These are phyloP conservation scores for Ceratobasidium sp. DNA, from an alignment of 1,284 basidiomycete genomes.

Conservation along the genomic window DNA sequence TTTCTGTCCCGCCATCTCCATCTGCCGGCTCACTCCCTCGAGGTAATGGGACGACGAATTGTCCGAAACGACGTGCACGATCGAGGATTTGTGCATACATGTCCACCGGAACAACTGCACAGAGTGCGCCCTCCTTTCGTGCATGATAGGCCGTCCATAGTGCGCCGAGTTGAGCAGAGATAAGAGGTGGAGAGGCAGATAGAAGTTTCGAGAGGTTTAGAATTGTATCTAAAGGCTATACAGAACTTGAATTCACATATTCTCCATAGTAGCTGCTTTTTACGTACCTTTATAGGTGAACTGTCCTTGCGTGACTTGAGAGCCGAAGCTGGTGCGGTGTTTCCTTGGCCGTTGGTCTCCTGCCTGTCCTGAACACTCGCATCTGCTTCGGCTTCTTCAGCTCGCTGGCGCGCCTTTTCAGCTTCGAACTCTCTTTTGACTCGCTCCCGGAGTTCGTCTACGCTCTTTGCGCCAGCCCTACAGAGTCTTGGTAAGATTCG, in stretches of 20 bases:
- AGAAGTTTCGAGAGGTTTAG: conserved; percentile 77
- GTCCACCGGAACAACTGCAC: conserved; percentile 74
- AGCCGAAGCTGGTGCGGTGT: conserved; percentile 40
- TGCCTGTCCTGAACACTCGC: conserved; percentile 46
- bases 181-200: conserved; percentile 63
- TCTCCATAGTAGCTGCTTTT: conserved; percentile 1
- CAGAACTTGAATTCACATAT: conserved; percentile 1
- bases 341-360: conserved; percentile 43
- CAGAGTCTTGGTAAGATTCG: conserved; percentile 6
- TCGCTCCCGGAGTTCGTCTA: conserved; percentile 48
- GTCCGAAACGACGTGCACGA: conserved; percentile 68
- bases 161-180: conserved; percentile 71
- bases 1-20: conserved; percentile 67
- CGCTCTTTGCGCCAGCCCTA: conserved; percentile 54
- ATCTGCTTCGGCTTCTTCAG: conserved; percentile 42
- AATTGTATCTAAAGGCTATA: conserved; percentile 78
- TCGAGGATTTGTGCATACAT: conserved; percentile 75
- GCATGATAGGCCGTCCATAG: conserved; percentile 92
- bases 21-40: conserved; percentile 51
- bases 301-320: conserved; percentile 61
- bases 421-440: conserved; percentile 47
- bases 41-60: conserved; percentile 81
- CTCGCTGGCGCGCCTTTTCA: conserved; percentile 43
- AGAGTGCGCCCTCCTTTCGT: conserved; percentile 81
- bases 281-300: conserved; percentile 69